These are phyloP conservation scores for Parachlorella kessleri DNA, from an alignment of 139 green algal genomes.

Conservation along the genomic window DNA sequence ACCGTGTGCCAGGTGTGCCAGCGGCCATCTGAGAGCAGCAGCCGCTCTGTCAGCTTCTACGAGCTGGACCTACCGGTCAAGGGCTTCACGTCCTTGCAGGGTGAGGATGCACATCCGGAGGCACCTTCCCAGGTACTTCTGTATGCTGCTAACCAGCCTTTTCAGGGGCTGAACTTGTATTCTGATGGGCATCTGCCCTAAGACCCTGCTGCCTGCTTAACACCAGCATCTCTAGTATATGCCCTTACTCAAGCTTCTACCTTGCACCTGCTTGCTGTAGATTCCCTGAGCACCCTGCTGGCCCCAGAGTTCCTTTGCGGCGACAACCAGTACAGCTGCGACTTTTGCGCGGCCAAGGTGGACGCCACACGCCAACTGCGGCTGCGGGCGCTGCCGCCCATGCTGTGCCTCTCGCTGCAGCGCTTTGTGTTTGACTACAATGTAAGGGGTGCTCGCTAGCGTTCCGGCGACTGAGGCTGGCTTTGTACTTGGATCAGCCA, in stretches of 20 bases:
- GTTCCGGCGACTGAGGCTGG: too few species aligned
- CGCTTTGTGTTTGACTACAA: slow-evolving; percentile 91
- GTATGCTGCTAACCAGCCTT: too few species aligned
- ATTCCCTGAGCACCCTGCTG: slow-evolving; percentile 55
- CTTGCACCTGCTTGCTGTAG: slow-evolving; percentile 5
- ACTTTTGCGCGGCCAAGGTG: slow-evolving; percentile 65
- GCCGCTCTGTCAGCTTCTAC: slow-evolving; percentile 71
- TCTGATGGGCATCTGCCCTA: too few species aligned
- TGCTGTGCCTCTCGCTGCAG: slow-evolving; percentile 87
- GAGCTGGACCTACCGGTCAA: slow-evolving; percentile 86
- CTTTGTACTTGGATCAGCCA: too few species aligned
- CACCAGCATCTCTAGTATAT: too few species aligned
- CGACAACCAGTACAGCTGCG: slow-evolving; percentile 88
- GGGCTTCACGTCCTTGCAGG: slow-evolving; percentile 45
- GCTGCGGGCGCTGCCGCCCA: slow-evolving; percentile 74
- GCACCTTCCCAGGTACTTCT: too few species aligned
- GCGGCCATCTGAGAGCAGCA: slow-evolving; percentile 42
- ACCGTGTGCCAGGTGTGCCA: slow-evolving; percentile 74
- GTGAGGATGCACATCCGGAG: background rate
- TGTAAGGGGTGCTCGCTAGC: too few species aligned
- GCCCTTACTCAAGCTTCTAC: too few species aligned
- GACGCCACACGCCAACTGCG: slow-evolving; percentile 75
- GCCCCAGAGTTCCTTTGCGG: slow-evolving; percentile 72
- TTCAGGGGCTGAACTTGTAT: too few species aligned
- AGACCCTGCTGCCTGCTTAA: too few species aligned